These are phyloP conservation scores for Venturia asperata DNA, from an alignment of 2,329 filamentous ascomycete species.

Conservation along the genomic window DNA sequence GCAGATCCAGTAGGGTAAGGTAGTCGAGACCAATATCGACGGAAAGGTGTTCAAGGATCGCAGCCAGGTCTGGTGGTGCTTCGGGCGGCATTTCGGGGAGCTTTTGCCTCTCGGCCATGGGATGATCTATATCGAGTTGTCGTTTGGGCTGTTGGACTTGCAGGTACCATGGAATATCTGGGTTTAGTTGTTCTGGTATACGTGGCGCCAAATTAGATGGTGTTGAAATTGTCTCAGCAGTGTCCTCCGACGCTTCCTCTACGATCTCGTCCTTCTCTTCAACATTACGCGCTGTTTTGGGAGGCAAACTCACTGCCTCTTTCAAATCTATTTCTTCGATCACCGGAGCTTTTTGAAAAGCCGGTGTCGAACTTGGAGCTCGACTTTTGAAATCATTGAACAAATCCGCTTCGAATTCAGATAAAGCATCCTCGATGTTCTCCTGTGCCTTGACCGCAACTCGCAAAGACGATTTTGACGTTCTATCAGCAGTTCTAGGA, in stretches of 20 bases:
- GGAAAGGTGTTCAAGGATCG: slow-evolving; percentile 70
- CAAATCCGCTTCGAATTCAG: slow-evolving; percentile 1
- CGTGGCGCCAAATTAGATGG: background rate
- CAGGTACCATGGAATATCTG: slow-evolving; percentile 73
- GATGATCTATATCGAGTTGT: slow-evolving; percentile 30
- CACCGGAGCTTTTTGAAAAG: background rate
- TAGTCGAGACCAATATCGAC: slow-evolving; percentile 82
- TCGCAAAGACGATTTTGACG: background rate
- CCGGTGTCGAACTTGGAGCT: background rate
- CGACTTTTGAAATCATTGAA: background rate
- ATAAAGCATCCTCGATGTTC: slow-evolving; percentile 10
- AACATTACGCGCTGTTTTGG: background rate
- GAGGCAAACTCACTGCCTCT: background rate
- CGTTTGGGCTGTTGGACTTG: slow-evolving; percentile 47
- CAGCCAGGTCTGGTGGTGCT: slow-evolving; percentile 62
- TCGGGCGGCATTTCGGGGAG: slow-evolving; percentile 60
- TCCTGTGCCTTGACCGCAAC: background rate
- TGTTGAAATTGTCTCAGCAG: background rate
- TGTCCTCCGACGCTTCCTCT: slow-evolving; percentile 2
- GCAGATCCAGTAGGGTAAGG: slow-evolving; percentile 72
- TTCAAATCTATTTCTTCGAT: background rate
- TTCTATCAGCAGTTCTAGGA: background rate
- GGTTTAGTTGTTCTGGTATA: background rate
- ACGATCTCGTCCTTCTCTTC: background rate
- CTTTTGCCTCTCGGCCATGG: slow-evolving; percentile 46